Evolutionary conservation across 805 yeast genomes (phyloP), one percentile per base, ranked within the genome.

Genomic region (Tetrapisispora arboricola): DNA sequence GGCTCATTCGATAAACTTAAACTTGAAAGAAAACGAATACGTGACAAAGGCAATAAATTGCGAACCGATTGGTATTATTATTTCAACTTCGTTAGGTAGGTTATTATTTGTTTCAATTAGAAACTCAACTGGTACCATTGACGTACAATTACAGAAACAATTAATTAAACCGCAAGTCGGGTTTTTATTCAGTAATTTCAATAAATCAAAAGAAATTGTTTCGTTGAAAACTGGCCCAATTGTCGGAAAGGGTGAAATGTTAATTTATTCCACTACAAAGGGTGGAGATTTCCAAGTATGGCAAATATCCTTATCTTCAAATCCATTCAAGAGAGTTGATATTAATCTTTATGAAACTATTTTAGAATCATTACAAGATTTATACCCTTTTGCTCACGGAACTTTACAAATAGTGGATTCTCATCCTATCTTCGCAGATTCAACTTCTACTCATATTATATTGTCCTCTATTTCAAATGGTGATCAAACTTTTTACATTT

Each of bases 51-150:
- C 80, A 1, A 74, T 76, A 41, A 73, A 73, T 44, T 68, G 80
- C 10, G 85, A 78, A 47, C 88, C 92, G 0, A 76, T 82, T 1
- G 95, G 95, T 2, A 66, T 85, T 4, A 67, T 80, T 0, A 53
- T 81, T 8, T 73, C 86, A 7, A 85, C 96, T 0, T 74, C 83
- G 3, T 64, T 73, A 45, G 85, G 85, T 19, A 67, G 88, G 44
- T 74, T 80, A 32, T 57, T 80, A 6, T 65, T 84, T 32, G 53
- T 85, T 2, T 66, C 79, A 0, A 63, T 87, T 25, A 72, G 81
- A 45, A 92, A 86, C 57, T 67, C 74, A 36, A 67, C 73, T 27
- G 90, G 94, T 25, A 79, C 76, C 50, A 77, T 84, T 1, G 53
- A 54, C 6, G 41, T 58, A 8, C 42, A 46, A 32, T 32, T 58